Base-by-base conservation (phyloP, 768 basidiomycete genomes). In the Suillus occidentalis region DNA sequence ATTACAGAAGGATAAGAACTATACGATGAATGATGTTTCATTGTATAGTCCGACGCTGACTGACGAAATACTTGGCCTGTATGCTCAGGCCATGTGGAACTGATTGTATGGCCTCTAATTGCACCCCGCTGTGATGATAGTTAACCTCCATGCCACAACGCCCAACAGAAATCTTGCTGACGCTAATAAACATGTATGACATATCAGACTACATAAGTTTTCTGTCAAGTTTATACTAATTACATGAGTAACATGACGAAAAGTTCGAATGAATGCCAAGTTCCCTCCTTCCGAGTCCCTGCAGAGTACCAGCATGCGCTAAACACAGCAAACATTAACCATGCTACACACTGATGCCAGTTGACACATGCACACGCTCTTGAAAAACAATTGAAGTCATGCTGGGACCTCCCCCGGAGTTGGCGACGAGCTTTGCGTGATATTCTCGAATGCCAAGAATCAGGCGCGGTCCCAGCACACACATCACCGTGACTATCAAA, bases 1-100 rank as follows among this genome's bases (percentile, higher is more conserved):
- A 1, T 70, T 88, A n/a, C 87, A 89, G 76, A 81, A 50, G 6
- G 71, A 67, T 31, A 85, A 78, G 73, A 79, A 71, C 3, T 92
- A 84, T 69, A 83, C 84, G 2, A 69, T 71, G 0, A 69, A 77
- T 13, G 87, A 93, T 70, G 84, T 88, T 1, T 64, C 69, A 37
- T 20, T 66, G 39, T 93, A 92, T 73, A 84, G 85, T 42, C 74
- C 81, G 4, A 72, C 86, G 55, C 64, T 71, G 72, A 71, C 78
- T 3, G 69, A 81, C 45, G 77, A 74, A 52, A 72, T 81, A 63
- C 62, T 83, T 43, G 80, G 78, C 40, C n/a, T 74, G 65, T 84
- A 79, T 69, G 83, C 82, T 20, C 68, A 72, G 62, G 69, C 68
- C 25, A 68, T 36, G 61, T 76, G 76, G 77, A 76, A 76, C 57